Percentiles rank a stretch among this genome's conserved stretches.
Evolutionary conservation across 306 rosid genomes (phyloP).

Genomic region (Rosa lucieae): DNA sequence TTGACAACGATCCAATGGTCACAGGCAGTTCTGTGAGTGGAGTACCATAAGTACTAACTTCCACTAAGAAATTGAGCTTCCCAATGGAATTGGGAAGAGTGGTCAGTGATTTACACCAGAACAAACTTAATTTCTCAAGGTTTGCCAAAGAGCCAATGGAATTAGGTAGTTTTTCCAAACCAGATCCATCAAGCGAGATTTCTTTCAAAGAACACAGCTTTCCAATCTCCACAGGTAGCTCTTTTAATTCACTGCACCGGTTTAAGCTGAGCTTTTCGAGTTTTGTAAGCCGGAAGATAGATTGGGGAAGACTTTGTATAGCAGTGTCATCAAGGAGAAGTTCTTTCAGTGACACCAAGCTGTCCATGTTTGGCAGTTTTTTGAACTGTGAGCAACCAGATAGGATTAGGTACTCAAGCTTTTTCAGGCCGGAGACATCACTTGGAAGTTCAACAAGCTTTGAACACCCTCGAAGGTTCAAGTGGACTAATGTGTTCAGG

Average conservation of each 20-base stretch:
- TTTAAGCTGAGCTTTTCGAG: constrained; percentile 49
- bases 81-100: constrained; percentile 50
- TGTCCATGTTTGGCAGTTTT: constrained; percentile 48
- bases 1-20: constrained; percentile 48
- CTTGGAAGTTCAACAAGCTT: constrained; percentile 44
- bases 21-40: constrained; percentile 51
- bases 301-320: constrained; percentile 44
- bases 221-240: constrained; percentile 51
- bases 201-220: constrained; percentile 44
- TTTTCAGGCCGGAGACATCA: constrained; percentile 57
- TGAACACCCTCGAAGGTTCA: constrained; percentile 43
- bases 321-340: constrained; percentile 44
- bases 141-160: constrained; percentile 47
- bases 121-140: constrained; percentile 57
- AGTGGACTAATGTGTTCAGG: constrained; percentile 36
- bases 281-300: constrained; percentile 42
- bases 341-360: constrained; percentile 42
- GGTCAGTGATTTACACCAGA: constrained; percentile 44
- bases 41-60: constrained; percentile 22
- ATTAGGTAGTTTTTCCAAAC: constrained; percentile 47
- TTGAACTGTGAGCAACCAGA: constrained; percentile 41
- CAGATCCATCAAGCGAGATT: constrained; percentile 44
- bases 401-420: constrained; percentile 46
- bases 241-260: constrained; percentile 34
- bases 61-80: constrained; percentile 34